phyloP scores from a whole-genome alignment of 805 yeast species.

The Candida oleophila region DNA sequence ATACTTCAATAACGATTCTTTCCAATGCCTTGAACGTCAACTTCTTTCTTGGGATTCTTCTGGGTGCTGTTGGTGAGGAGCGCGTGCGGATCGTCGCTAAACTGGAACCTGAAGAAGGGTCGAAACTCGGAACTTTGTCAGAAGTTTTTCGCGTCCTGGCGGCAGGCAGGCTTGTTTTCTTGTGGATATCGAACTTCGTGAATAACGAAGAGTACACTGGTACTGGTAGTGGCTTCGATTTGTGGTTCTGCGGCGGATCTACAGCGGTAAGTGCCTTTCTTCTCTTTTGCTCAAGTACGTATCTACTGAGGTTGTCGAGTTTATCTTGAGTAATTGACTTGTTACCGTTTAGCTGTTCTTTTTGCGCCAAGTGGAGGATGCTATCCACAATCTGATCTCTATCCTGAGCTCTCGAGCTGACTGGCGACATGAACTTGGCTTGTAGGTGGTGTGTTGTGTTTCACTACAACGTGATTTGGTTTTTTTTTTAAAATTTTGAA shows the following conservation, averaged over 20 bases:
- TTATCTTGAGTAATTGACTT: conserved; percentile 37
- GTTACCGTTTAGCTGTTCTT: conserved; percentile 39
- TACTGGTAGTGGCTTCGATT: conserved; percentile 18
- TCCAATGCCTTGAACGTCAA: conserved; percentile 34
- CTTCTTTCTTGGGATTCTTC: conserved; percentile 2
- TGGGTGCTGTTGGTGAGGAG: not conserved
- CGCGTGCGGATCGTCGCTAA: not conserved
- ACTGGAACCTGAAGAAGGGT: not conserved
- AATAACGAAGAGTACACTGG: conserved; percentile 36
- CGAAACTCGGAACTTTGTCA: not conserved
- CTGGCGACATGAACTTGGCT: not conserved
- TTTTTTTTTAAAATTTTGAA: too few species aligned
- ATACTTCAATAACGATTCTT: conserved; percentile 22
- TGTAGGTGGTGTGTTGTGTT: too few species aligned
- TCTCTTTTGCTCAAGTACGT: conserved; percentile 17
- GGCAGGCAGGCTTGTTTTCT: conserved; percentile 4
- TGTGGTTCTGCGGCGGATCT: not conserved
- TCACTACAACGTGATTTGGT: too few species aligned
- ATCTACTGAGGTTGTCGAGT: conserved; percentile 27
- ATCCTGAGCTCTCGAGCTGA: not conserved
- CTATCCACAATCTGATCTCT: conserved; percentile 4
- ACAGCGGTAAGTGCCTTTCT: not conserved
- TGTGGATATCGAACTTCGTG: conserved; percentile 25
- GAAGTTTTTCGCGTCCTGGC: conserved; percentile 3
- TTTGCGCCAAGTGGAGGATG: conserved; percentile 26